Evolutionary conservation across 73 alveolate genomes (phyloP).

Genomic region (Paramecium primaurelia): DNA sequence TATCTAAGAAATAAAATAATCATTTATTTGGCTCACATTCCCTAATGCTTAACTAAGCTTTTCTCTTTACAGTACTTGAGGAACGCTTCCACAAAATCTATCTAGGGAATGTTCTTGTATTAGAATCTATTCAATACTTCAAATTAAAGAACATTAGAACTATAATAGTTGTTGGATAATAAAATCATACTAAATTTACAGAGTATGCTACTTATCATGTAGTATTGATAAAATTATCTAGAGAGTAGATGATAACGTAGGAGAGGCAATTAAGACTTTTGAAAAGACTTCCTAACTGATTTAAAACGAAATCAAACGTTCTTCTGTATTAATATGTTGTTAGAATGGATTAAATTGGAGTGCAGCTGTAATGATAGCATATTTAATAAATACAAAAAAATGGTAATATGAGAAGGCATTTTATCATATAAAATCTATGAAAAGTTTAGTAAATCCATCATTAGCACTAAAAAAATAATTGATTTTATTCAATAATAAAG

Average conservation of each 20-base stretch:
- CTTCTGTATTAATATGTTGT: slow-evolving; percentile 1
- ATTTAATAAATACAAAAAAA: not conserved
- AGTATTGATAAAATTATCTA: not conserved
- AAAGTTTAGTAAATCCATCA: not conserved
- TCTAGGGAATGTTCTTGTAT: not conserved
- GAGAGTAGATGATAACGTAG: not conserved
- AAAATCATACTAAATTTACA: not conserved
- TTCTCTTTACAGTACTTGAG: not conserved
- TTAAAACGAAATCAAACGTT: not conserved
- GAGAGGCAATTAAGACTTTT: not conserved
- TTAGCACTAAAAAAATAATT: not conserved
- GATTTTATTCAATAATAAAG: not conserved
- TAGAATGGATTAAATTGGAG: not conserved
- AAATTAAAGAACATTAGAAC: not conserved
- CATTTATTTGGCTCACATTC: not conserved
- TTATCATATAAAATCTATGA: not conserved
- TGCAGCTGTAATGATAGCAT: not conserved
- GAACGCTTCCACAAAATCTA: slow-evolving; percentile 16
- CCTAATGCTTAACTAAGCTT: not conserved
- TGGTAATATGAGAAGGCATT: slow-evolving; percentile 29
- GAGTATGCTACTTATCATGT: not conserved
- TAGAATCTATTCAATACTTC: not conserved
- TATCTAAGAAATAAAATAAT: not conserved
- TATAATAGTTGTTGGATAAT: not conserved
- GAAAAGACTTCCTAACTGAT: not conserved